Evolutionary conservation across 2,329 filamentous ascomycete genomes (phyloP).

Genomic region (Alternaria dauci): DNA sequence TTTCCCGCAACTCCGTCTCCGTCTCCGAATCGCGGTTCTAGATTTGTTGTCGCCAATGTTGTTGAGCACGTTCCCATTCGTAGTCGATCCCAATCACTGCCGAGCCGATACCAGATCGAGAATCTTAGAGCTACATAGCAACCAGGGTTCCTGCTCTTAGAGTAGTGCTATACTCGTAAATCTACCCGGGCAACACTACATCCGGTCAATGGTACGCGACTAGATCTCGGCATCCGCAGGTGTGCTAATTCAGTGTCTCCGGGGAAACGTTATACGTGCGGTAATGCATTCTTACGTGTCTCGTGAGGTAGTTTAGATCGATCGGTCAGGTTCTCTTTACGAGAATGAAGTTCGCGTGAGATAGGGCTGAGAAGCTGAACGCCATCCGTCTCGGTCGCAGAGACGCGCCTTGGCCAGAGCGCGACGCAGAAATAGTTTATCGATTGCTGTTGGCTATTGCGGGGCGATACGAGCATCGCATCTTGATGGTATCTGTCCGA

Average conservation of each 20-base stretch:
- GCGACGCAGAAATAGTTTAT: constrained; percentile 7
- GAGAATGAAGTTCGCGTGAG: constrained; percentile 1
- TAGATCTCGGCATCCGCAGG: neutral
- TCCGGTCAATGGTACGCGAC: neutral
- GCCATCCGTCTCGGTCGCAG: constrained; percentile 1
- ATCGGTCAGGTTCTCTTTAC: neutral
- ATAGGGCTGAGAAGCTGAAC: neutral
- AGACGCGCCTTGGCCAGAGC: constrained; percentile 4
- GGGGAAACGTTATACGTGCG: neutral
- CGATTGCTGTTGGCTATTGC: constrained; percentile 2
- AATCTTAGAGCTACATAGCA: neutral
- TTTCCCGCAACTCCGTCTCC: neutral
- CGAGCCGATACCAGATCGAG: neutral
- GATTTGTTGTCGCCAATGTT: neutral
- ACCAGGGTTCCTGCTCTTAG: neutral
- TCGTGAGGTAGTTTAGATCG: neutral
- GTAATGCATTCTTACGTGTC: neutral
- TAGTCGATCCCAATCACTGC: neutral
- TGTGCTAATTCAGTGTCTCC: neutral
- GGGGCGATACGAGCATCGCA: neutral
- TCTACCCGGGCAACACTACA: neutral
- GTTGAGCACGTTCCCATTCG: neutral
- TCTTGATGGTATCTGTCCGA: neutral
- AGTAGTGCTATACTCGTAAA: neutral
- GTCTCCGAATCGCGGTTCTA: neutral